These are phyloP conservation scores for Cucurbita ficifolia DNA, from an alignment of 306 rosid genomes.

Conservation along the genomic window DNA sequence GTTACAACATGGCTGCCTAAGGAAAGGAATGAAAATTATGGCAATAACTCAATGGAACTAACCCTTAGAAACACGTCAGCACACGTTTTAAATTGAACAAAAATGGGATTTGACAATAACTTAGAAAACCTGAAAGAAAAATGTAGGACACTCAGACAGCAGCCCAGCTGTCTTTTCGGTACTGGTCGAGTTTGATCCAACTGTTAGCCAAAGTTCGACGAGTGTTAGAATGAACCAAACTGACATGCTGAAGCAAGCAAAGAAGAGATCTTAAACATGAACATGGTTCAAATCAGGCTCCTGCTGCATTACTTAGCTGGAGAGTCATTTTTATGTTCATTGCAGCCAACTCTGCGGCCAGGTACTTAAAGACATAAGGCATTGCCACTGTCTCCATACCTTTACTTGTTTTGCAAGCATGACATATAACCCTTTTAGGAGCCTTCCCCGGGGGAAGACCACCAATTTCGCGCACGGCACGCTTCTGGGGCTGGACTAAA, in stretches of 20 bases:
- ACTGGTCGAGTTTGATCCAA: not conserved
- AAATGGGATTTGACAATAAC: not conserved
- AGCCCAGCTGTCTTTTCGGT: not conserved
- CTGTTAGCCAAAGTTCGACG: not conserved
- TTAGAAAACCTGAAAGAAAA: not conserved
- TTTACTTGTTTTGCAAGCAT: slow-evolving; percentile 56
- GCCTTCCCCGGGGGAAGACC: slow-evolving; percentile 62
- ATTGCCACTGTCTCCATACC: slow-evolving; percentile 95
- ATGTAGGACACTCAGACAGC: not conserved
- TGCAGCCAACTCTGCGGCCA: slow-evolving; percentile 88
- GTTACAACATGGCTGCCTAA: not conserved
- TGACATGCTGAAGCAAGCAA: not conserved
- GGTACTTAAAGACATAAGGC: slow-evolving; percentile 80
- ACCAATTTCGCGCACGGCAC: slow-evolving; percentile 22
- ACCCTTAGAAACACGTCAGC: not conserved
- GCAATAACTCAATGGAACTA: not conserved
- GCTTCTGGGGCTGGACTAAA: slow-evolving; percentile 34
- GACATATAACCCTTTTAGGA: slow-evolving; percentile 45
- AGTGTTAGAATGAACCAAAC: not conserved
- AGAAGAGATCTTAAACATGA: not conserved
- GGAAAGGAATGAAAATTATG: not conserved
- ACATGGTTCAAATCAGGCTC: slow-evolving; percentile 10
- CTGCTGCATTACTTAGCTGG: slow-evolving; percentile 26
- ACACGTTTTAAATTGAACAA: not conserved
- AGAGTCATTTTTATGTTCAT: slow-evolving; percentile 90